Conservation (phyloP, 169 alveolate genomes). For the Eimeria tenella region DNA sequence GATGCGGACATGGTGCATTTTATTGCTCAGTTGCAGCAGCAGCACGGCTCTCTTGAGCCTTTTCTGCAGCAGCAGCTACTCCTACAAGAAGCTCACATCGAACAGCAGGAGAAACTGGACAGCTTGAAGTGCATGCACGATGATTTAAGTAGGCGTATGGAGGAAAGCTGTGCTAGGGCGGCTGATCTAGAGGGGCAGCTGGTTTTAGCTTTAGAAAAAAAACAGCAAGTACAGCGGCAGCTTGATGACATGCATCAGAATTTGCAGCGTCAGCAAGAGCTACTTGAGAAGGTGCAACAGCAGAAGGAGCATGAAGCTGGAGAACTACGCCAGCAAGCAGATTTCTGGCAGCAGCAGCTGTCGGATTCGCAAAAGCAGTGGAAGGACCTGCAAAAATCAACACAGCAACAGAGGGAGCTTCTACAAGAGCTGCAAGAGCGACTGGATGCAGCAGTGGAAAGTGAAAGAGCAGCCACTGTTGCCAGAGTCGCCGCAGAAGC, state of each 20-base stretch:
- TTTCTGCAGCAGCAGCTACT: constrained; percentile 65
- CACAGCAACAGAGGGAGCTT: constrained; percentile 39
- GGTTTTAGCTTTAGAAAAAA: constrained; percentile 10
- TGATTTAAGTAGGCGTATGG: constrained; percentile 61
- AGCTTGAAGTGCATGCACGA: constrained; percentile 49
- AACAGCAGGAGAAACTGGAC: constrained; percentile 38
- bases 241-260: background rate
- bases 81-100: constrained; percentile 25
- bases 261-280: constrained; percentile 1
- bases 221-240: constrained; percentile 26
- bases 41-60: constrained; percentile 66
- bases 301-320: background rate
- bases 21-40: constrained; percentile 64
- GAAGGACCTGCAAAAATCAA: constrained; percentile 13
- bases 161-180: constrained; percentile 52
- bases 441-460: constrained; percentile 13
- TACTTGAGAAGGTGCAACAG: constrained; percentile 17
- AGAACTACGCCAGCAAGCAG: background rate
- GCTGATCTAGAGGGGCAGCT: constrained; percentile 31
- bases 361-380: constrained; percentile 34
- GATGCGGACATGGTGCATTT: constrained; percentile 64
- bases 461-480: constrained; percentile 47
- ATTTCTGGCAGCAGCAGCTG: constrained; percentile 2
- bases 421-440: constrained; percentile 30
- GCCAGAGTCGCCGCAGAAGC: constrained; percentile 58